Evolutionary conservation across 2,329 filamentous ascomycete genomes (phyloP).

Genomic region (Cadophora luteo-olivacea): DNA sequence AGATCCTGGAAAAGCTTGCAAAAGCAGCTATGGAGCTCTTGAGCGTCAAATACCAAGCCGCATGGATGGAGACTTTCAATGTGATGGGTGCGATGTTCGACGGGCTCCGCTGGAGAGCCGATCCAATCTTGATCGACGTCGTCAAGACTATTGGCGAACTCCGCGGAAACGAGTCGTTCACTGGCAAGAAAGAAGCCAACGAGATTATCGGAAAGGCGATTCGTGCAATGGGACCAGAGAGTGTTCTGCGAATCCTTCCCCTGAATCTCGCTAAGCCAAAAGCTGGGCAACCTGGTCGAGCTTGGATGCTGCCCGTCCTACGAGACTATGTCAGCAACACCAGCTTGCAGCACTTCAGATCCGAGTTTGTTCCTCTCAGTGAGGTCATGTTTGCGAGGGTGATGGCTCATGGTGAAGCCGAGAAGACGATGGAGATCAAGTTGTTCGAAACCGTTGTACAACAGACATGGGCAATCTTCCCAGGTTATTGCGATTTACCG

Average conservation of each 20-base stretch:
- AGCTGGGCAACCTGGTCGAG: conserved; percentile 80
- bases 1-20: conserved; percentile 81
- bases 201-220: conserved; percentile 88
- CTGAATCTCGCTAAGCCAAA: conserved; percentile 83
- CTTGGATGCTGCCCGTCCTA: conserved; percentile 93
- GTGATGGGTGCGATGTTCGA: conserved; percentile 89
- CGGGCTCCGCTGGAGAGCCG: conserved; percentile 81
- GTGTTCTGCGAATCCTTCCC: conserved; percentile 81
- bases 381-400: conserved; percentile 89
- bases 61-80: conserved; percentile 94
- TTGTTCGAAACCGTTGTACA: conserved; percentile 97
- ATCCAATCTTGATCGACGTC: conserved; percentile 77
- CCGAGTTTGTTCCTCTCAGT: conserved; percentile 87
- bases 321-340: conserved; percentile 92
- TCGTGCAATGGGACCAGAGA: conserved; percentile 86
- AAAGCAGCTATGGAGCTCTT: conserved; percentile 76
- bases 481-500: conserved; percentile 93
- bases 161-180: conserved; percentile 85
- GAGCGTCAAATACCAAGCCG: conserved; percentile 89
- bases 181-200: conserved; percentile 94
- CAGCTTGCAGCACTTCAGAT: conserved; percentile 81
- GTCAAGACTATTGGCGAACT: conserved; percentile 85
- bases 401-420: conserved; percentile 77
- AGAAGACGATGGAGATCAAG: conserved; percentile 96
- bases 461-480: conserved; percentile 92